Percentiles rank a stretch among this genome's conserved stretches.
These are phyloP conservation scores for Durotheca rogersii DNA, from an alignment of 495 filamentous ascomycete species.

Conservation along the genomic window DNA sequence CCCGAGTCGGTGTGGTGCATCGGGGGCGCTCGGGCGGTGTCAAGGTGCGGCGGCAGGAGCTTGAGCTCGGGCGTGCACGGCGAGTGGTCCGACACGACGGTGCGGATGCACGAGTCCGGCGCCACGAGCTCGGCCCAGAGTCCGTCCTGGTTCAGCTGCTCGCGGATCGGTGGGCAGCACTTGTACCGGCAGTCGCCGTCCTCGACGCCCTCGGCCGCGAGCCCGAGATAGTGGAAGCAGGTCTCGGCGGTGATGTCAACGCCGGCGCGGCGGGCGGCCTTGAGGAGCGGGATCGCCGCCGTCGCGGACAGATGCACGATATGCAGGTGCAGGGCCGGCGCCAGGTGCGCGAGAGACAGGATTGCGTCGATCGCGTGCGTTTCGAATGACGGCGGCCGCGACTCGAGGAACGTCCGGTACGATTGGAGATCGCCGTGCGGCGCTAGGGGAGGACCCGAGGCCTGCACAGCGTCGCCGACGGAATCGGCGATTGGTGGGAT, in stretches of 20 bases:
- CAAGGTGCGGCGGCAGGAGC: conserved; percentile 69
- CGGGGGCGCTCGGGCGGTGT: conserved; percentile 34
- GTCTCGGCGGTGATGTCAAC: conserved; percentile 95
- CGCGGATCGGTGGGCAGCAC: conserved; percentile 94
- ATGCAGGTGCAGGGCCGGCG: conserved; percentile 82
- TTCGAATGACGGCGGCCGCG: conserved; percentile 86
- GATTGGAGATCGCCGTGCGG: conserved; percentile 74
- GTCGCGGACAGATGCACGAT: conserved; percentile 94
- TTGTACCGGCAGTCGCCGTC: conserved; percentile 95
- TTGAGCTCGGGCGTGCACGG: conserved; percentile 96
- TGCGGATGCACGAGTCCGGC: conserved; percentile 78
- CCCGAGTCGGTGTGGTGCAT: conserved; percentile 50
- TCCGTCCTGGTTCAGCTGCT: conserved; percentile 77
- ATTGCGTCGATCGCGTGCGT: conserved; percentile 89
- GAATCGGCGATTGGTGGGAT: conserved; percentile 82
- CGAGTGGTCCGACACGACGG: conserved; percentile 94
- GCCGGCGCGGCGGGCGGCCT: conserved; percentile 72
- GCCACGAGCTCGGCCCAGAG: conserved; percentile 81
- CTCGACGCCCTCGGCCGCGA: conserved; percentile 81
- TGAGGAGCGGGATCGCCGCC: conserved; percentile 87
- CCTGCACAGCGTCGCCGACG: conserved; percentile 75
- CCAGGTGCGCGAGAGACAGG: conserved; percentile 73
- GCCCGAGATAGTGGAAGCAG: conserved; percentile 95
- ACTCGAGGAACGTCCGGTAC: conserved; percentile 90
- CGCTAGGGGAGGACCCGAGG: conserved; percentile 67